Base-by-base conservation (phyloP, 306 rosid genomes). In the Medicago lupulina region DNA sequence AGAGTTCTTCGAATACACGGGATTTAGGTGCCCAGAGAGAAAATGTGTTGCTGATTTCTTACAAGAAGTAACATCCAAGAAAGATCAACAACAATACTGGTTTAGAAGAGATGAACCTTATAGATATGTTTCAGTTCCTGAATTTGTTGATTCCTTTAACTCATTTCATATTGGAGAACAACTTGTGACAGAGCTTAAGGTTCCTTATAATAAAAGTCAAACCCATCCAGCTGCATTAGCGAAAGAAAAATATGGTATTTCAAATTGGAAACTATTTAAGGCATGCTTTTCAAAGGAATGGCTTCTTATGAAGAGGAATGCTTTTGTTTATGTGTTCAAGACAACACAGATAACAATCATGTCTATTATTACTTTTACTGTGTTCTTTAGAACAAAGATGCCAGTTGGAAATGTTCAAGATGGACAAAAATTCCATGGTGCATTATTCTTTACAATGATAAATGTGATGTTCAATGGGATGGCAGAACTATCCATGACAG, bases 41-140 rank as follows among this genome's bases (percentile, higher is more conserved):
- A 93, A 93, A 85, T 97, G 93, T 50, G 86, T 84, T 40, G 96
- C 96, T 23, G 98, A 93, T 79, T 93, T 91, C 55, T 63, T 93
- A 58, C 98, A 91, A 71, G 93, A 93, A 88, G 96, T 93, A 16
- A 93, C 93, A 2, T 93, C 98, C 28, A 81, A 80, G 76, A 91
- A 86, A 65, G 98, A 93, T 69, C 98, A 93, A 60, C 87, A 91
- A 75, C 98, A 91, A 31, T 91, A 93, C 53, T 93, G 97, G 98
- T 80, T 43, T 9, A 74, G 47, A 50, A 87, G 43, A 67, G 67
- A 71, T 14, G 80, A 85, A 25, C 85, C 92, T 66, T 88, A 89
- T 57, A 80, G 79, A 71, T 88, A 83, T 73, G 75, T 91, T 44
- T 79, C 91, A 0, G 97, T 82, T 53, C 15, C 87, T 43, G 92